Base-by-base conservation (phyloP, 805 yeast genomes). In the Barnettozyma botsteinii region DNA sequence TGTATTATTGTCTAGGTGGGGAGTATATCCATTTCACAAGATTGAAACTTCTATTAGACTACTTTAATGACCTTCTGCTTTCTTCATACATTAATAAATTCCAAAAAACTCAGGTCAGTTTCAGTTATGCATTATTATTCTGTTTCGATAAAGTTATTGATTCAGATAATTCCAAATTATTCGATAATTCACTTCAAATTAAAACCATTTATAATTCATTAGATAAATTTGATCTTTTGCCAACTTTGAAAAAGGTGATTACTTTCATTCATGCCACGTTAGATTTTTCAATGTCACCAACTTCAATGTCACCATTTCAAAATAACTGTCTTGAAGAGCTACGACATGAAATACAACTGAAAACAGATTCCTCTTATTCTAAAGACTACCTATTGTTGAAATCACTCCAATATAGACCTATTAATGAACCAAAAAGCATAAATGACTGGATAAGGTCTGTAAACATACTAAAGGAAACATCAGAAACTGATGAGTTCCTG, bases 241-340 rank as follows among this genome's bases (percentile, higher is more conserved):
- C 42, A 4, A 38, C 44, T 2, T 35, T 52, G 10, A 17, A 27
- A 7, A 51, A 49, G 27, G 44, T 41, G 8, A 4, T 49, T 8
- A 26, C 30, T 4, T 32, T 52, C 8, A 26, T 52, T 7, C 9
- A 43, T 12, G 39, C 36, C 22, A 33, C 46, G 3, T 17, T 41
- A 7, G 37, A 45, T 14, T 32, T 45, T 3, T 2, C 35, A 17
- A 9, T 15, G 12, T 12, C 27, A 14, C 7, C 20, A 3, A 17
- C 8, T 19, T 13, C 35, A 6, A 14, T 33, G 35, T 8, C 41
- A 27, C 45, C 56, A 5, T 50, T 53, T 20, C 37, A 37, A 7
- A 50, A 52, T 33, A 33, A 9, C 11, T 24, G 33, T 12, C 40
- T 55, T 34, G 58, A 55, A 26, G 33, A 29, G 1, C 11, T 48